Percentiles rank a stretch among this genome's conserved stretches.
These are phyloP conservation scores for Jamesozyma gamospora DNA, from an alignment of 805 yeast genomes.

Conservation along the genomic window DNA sequence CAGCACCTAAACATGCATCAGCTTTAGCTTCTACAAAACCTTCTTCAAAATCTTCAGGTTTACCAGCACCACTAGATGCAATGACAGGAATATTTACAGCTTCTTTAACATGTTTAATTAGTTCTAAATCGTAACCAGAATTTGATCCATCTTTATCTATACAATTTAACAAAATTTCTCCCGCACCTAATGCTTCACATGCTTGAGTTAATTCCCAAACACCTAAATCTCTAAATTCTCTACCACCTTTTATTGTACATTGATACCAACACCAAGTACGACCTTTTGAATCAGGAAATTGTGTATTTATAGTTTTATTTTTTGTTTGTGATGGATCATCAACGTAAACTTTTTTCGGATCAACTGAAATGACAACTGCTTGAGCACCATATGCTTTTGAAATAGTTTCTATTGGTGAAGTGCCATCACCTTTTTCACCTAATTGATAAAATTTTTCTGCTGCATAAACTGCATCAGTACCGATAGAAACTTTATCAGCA, in stretches of 20 bases:
- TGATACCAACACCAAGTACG: conserved; percentile 88
- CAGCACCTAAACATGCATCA: conserved; percentile 98
- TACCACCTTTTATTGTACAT: conserved; percentile 94
- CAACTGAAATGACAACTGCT: conserved; percentile 97
- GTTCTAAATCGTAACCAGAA: conserved; percentile 84
- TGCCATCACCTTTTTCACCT: conserved; percentile 54
- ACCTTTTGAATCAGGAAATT: conserved; percentile 73
- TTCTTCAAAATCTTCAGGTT: conserved; percentile 79
- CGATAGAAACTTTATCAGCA: conserved; percentile 96
- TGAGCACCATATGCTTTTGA: conserved; percentile 89
- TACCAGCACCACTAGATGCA: conserved; percentile 97
- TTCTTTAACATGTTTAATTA: conserved; percentile 64
- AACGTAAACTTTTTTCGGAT: conserved; percentile 83
- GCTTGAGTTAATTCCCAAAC: conserved; percentile 84
- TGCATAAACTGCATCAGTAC: conserved; percentile 91
- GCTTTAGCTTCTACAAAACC: conserved; percentile 74
- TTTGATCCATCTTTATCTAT: conserved; percentile 96
- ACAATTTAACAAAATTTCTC: conserved; percentile 86
- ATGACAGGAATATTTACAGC: conserved; percentile 85
- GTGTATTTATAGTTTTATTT: conserved; percentile 56
- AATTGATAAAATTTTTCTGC: conserved; percentile 70
- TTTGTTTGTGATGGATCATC: conserved; percentile 43
- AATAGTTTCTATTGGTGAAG: conserved; percentile 85
- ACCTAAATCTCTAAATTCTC: conserved; percentile 81
- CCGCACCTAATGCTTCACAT: conserved; percentile 90